These are phyloP conservation scores for Trichoderma simmonsii DNA, from an alignment of 2,329 filamentous ascomycete species.

Conservation along the genomic window DNA sequence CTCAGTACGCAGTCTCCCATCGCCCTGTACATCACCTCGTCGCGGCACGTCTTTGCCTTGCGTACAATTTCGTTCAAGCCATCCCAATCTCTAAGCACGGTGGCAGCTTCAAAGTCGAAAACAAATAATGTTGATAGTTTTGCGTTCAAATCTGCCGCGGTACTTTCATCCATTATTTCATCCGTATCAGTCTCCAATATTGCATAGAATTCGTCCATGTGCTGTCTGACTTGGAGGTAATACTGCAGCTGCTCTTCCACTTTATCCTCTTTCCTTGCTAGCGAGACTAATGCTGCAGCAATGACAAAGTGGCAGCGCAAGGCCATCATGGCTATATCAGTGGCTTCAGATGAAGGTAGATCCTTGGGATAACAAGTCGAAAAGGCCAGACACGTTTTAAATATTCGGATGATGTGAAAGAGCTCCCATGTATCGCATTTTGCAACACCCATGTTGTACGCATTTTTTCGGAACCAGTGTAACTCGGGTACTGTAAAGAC, in stretches of 20 bases:
- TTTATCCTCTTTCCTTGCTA: conserved; percentile 51
- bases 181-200: conserved; percentile 40
- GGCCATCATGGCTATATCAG: conserved; percentile 55
- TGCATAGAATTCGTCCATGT: conserved; percentile 57
- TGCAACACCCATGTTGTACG: conserved; percentile 73
- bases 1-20: conserved; percentile 65
- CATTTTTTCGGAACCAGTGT: conserved; percentile 79
- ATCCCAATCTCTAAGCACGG: conserved; percentile 66
- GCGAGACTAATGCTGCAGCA: conserved; percentile 47
- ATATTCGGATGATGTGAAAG: conserved; percentile 52
- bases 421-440: conserved; percentile 55
- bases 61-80: conserved; percentile 59
- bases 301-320: conserved; percentile 71
- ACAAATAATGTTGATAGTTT: conserved; percentile 67
- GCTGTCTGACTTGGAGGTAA: conserved; percentile 60
- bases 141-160: conserved; percentile 50
- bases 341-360: conserved; percentile 37
- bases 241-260: conserved; percentile 52
- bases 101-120: conserved; percentile 75
- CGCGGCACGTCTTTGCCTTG: conserved; percentile 44
- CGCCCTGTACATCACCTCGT: conserved; percentile 51
- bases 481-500: conserved; percentile 64
- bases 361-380: conserved; percentile 50
- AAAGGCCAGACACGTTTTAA: conserved; percentile 51
- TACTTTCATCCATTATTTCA: conserved; percentile 39